Evolutionary conservation across 2,329 filamentous ascomycete species (phyloP).

Genomic region (Polychaeton citri): DNA sequence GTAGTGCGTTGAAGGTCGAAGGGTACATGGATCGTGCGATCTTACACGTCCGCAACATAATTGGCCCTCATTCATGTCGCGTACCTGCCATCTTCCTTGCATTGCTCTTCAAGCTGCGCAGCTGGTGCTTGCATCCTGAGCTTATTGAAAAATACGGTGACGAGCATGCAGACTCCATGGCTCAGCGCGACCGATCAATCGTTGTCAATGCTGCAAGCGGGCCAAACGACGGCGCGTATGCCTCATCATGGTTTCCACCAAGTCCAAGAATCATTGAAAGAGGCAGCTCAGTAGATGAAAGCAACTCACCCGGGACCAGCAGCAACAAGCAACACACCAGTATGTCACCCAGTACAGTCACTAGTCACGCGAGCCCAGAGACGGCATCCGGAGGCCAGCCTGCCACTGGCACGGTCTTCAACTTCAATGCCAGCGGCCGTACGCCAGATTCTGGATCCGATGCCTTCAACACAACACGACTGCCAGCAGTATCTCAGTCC

Average conservation of each 20-base stretch:
- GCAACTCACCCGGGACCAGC: background rate
- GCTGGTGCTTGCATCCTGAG: slow-evolving; percentile 16
- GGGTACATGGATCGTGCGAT: slow-evolving; percentile 58
- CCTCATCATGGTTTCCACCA: too few species aligned
- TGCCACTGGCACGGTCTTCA: background rate
- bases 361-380: background rate
- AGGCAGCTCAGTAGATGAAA: background rate
- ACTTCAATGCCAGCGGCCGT: background rate
- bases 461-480: background rate
- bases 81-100: slow-evolving; percentile 17
- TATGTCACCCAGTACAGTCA: background rate
- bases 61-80: slow-evolving; percentile 25
- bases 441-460: too few species aligned
- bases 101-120: slow-evolving; percentile 17
- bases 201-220: background rate
- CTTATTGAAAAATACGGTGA: slow-evolving; percentile 3
- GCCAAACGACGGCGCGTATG: background rate
- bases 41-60: slow-evolving; percentile 51
- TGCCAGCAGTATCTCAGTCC: background rate
- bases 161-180: background rate
- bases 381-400: background rate
- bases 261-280: background rate
- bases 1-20: slow-evolving; percentile 51
- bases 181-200: background rate
- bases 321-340: background rate